Evolutionary conservation across 257 asterid genomes (phyloP), one percentile per base, ranked within the genome.

Genomic region (Salvia rosmarinus): DNA sequence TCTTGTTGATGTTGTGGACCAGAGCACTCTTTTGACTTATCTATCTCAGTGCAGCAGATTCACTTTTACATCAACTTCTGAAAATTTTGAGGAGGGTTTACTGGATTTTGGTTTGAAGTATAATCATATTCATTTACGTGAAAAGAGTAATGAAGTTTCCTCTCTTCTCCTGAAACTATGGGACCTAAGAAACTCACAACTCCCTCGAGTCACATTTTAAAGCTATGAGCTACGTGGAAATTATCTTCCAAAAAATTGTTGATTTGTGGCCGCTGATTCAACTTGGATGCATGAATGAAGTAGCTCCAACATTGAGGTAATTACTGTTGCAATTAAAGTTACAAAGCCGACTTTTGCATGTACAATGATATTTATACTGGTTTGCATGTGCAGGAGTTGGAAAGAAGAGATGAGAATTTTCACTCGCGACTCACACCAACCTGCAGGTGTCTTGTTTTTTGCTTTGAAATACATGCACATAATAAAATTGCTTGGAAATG

Each of bases 11-110:
- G 73, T 80, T 32, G 61, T 80, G 76, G 85, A 81, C 82, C 89
- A 81, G 80, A 78, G 67, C 67, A 74, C 80, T 21, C 85, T 95
- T 65, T 83, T 95, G 83, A 76, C 81, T 58, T 85, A 88, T 88
- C 81, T 95, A 77, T 81, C 93, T 56, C 80, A 68, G 35, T 91
- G 96, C 88, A 95, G 99, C 86, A 84, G 77, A 84, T 86, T 89
- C 84, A 74, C 86, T 51, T 54, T 64, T 74, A 81, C 77, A 63
- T 75, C 96, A 55, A 72, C 80, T 42, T 73, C 87, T 16, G 90
- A 88, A 77, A 81, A 70, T 35, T 83, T 76, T 59, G 83, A 85
- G 61, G 89, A 76, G 69, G 85, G 77, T 70, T 73, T 47, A 43
- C 73, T 75, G 57, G 72, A 69, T 71, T 74, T 75, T 39, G 82